These are phyloP conservation scores for Anastatica hierochuntica DNA, from an alignment of 345 rosid genomes.

Conservation along the genomic window DNA sequence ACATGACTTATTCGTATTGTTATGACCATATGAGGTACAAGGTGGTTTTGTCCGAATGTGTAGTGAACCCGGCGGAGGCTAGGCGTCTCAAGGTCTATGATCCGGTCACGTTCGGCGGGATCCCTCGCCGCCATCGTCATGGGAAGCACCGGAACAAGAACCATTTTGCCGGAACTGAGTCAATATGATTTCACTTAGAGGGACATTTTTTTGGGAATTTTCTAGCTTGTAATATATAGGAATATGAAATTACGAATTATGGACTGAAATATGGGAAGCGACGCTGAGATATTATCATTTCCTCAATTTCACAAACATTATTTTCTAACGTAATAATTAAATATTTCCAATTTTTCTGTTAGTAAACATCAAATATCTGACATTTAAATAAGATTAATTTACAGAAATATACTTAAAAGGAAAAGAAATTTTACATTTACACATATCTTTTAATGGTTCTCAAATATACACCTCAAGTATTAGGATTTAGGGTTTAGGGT, in stretches of 20 bases:
- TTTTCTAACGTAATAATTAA: no score
- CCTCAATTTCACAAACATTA: not conserved
- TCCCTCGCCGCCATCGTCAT: conserved; percentile 30
- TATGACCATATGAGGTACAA: conserved; percentile 67
- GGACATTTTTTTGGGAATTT: conserved; percentile 13
- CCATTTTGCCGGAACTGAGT: not conserved
- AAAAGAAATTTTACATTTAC: no score
- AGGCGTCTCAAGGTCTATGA: conserved; percentile 50
- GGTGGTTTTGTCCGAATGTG: conserved; percentile 57
- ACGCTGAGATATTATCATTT: no score
- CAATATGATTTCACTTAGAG: conserved; percentile 16
- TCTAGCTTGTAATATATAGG: conserved; percentile 15
- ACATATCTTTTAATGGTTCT: no score
- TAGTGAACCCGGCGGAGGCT: conserved; percentile 46
- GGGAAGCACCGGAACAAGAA: conserved; percentile 33
- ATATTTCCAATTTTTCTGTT: no score
- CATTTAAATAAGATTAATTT: no score
- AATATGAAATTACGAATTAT: conserved; percentile 5
- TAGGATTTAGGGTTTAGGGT: no score
- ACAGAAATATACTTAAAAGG: no score
- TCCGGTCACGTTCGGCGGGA: conserved; percentile 69
- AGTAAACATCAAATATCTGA: no score
- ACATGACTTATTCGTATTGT: conserved; percentile 93
- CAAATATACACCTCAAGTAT: no score
- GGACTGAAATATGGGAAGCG: no score